A percentile compares a stretch with the other conserved stretches of the same genome.
Conservation (phyloP, 1,284 basidiomycete genomes). For the Chondrostereum purpureum region DNA sequence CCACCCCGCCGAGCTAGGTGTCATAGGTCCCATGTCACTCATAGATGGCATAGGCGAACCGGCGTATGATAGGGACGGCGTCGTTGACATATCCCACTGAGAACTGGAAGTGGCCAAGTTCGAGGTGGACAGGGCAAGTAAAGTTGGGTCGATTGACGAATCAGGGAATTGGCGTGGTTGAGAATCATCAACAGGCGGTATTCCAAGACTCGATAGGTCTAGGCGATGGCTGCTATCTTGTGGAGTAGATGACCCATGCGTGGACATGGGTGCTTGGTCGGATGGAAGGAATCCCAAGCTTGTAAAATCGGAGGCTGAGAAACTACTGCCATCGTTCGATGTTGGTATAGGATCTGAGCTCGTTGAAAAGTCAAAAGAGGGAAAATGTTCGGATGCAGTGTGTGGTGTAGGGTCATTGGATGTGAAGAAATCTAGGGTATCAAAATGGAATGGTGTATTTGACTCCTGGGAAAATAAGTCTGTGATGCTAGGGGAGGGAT, state of each 20-base stretch:
- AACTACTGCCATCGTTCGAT: too few relatives aligned
- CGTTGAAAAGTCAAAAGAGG: too few relatives aligned
- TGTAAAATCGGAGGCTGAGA: neutral
- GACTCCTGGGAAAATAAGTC: too few relatives aligned
- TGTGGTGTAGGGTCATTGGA: too few relatives aligned
- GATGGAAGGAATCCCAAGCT: neutral
- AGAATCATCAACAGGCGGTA: neutral
- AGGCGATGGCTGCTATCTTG: neutral
- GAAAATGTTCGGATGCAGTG: too few relatives aligned
- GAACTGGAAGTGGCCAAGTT: neutral
- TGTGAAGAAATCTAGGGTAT: too few relatives aligned
- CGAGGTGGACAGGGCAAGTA: conserved; percentile 4
- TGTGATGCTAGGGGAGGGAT: too few relatives aligned
- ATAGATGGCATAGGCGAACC: conserved; percentile 16
- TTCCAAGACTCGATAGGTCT: neutral
- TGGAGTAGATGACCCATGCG: too few relatives aligned
- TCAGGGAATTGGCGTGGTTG: neutral
- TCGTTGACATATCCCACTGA: conserved; percentile 8
- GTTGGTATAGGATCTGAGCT: too few relatives aligned
- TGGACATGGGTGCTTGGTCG: too few relatives aligned
- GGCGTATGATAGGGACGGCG: conserved; percentile 13
- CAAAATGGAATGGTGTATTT: too few relatives aligned
- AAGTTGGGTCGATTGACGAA: conserved; percentile 2
- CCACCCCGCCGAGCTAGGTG: conserved; percentile 11
- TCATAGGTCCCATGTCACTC: conserved; percentile 13